Percentiles rank a stretch among this genome's conserved stretches.
These are phyloP conservation scores for Pseudocercospora fuligena DNA, from an alignment of 2,329 filamentous ascomycete species.

Conservation along the genomic window DNA sequence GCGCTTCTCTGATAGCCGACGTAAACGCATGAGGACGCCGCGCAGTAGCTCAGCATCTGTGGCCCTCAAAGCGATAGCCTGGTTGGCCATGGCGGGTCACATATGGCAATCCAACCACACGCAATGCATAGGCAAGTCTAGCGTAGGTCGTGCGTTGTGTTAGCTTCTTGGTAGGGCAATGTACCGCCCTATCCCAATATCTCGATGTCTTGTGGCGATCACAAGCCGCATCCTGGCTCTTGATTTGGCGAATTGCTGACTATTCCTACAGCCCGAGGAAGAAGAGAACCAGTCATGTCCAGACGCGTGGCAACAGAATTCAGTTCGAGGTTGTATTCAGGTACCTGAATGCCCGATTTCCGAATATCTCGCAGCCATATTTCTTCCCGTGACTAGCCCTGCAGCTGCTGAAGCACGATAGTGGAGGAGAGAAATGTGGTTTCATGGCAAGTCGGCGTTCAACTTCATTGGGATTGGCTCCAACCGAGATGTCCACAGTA, in stretches of 20 bases:
- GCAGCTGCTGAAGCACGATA: not conserved
- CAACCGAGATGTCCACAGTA: constrained; percentile 8
- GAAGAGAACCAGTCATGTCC: constrained; percentile 1
- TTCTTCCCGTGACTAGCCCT: constrained; percentile 6
- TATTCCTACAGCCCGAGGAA: not conserved
- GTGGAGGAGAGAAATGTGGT: constrained; percentile 4
- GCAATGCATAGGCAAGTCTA: constrained; percentile 4
- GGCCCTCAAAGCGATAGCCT: not conserved
- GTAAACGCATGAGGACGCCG: not conserved
- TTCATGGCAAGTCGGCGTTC: constrained; percentile 6
- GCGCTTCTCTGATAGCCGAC: not conserved
- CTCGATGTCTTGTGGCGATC: not conserved
- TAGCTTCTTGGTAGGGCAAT: constrained; percentile 1
- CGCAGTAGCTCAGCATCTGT: constrained; percentile 2
- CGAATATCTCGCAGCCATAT: constrained; percentile 4
- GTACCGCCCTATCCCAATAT: not conserved
- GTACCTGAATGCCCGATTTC: not conserved
- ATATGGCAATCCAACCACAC: constrained; percentile 9
- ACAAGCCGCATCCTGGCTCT: not conserved
- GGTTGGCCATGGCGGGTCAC: not conserved
- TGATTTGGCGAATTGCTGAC: constrained; percentile 2
- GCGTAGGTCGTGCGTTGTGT: constrained; percentile 1
- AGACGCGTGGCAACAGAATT: constrained; percentile 1
- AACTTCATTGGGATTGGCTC: constrained; percentile 5
- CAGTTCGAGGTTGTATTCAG: not conserved